A percentile compares a stretch with the other conserved stretches of the same genome.
Conservation (phyloP, 768 basidiomycete species). For the Phlebiopsis gigantea region DNA sequence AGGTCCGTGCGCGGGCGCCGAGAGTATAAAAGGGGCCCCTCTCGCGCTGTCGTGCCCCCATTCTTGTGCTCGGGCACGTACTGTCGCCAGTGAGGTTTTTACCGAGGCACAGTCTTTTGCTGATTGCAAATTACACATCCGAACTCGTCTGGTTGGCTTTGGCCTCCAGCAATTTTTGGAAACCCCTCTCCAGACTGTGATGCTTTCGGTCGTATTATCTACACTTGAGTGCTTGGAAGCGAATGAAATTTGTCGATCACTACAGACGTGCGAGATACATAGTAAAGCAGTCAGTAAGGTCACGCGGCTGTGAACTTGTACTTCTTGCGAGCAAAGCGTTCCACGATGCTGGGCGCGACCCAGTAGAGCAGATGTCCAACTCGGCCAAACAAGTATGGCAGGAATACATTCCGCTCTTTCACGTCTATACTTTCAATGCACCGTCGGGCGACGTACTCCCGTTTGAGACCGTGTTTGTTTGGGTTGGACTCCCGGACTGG, state of each 20-base stretch:
- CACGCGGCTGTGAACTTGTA: constrained; percentile 47
- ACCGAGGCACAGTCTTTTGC: constrained; percentile 95
- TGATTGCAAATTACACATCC: constrained; percentile 98
- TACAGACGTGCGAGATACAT: too few relatives aligned
- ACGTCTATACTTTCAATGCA: constrained; percentile 59
- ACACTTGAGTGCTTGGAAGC: too few relatives aligned
- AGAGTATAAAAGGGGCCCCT: constrained; percentile 33
- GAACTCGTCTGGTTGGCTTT: constrained; percentile 88
- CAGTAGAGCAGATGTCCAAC: constrained; percentile 57
- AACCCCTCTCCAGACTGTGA: constrained; percentile 21
- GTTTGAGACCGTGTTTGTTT: constrained; percentile 52
- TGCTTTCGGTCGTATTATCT: too few relatives aligned
- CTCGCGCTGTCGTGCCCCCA: constrained; percentile 18
- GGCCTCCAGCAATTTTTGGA: constrained; percentile 91
- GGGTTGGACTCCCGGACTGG: constrained; percentile 42
- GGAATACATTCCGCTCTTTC: constrained; percentile 51
- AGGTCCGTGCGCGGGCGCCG: constrained; percentile 51
- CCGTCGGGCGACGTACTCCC: constrained; percentile 51
- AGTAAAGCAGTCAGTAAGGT: too few relatives aligned
- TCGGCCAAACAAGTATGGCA: constrained; percentile 42
- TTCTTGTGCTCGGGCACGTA: constrained; percentile 94
- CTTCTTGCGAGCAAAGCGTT: constrained; percentile 54
- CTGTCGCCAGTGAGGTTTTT: constrained; percentile 94
- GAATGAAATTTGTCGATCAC: too few relatives aligned
- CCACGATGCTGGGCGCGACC: constrained; percentile 53